Base-by-base conservation (phyloP, 495 filamentous ascomycete species). In the Penicillium samsonianum region DNA sequence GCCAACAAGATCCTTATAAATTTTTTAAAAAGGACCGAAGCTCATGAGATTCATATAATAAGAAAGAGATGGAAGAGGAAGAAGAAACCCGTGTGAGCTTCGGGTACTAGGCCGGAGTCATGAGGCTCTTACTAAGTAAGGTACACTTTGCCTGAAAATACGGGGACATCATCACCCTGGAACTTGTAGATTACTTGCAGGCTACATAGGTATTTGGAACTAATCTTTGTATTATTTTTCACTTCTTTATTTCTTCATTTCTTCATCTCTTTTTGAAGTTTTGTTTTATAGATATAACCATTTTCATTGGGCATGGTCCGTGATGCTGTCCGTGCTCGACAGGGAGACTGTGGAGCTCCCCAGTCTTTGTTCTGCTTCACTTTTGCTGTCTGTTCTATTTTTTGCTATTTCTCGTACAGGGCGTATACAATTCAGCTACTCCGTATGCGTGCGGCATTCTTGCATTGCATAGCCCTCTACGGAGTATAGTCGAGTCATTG, bases 241-340 rank as follows among this genome's bases (percentile, higher is more conserved):
- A 12, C 6, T 37, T 51, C 8, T n/a, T 12, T 12, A 2, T 28
- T 19, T 30, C 26, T n/a, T 26, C 5, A 16, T 0, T 45, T 44
- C 12, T 47, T 30, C 6, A 30, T 16, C 11, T 45, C 12, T 17
- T 30, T 30, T n/a, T 37, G 10, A 33, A 6, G 2, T 37, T 1
- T 37, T 14, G 9, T 12, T 35, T 35, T 37, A 37, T 37, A 37
- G 35, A 35, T 35, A 35, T 35, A n/a, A 16, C 10, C 10, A 11
- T 45, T 28, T n/a, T n/a, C 22, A 28, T 49, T 52, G 56, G 54
- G 38, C 41, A 61, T 67, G 68, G 66, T 67, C 65, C 68, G 66
- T 71, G 68, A 59, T 37, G 55, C 41, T 63, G 68, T 71, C 68
- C 55, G 68, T 71, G 68, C 68, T 68, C 19, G 17, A 43, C 30